phyloP scores from a whole-genome alignment of 805 yeast species.

The Debaryomyces castellii region DNA sequence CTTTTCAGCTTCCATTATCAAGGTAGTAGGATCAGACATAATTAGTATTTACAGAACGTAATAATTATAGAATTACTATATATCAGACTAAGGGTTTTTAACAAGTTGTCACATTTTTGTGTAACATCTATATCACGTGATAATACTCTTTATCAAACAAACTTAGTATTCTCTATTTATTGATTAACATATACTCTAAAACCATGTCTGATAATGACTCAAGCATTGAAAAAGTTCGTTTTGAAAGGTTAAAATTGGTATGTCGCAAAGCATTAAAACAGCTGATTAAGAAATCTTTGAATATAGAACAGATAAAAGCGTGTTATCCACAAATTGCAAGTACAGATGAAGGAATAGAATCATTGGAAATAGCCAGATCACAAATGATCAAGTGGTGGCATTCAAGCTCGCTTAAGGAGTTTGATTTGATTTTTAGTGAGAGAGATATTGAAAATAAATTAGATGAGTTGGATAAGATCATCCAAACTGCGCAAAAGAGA shows the following conservation, averaged over 20 bases:
- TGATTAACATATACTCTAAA: background rate
- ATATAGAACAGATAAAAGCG: constrained; percentile 47
- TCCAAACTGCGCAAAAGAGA: constrained; percentile 39
- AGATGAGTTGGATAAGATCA: constrained; percentile 48
- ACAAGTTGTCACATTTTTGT: background rate
- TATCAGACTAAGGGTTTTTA: background rate
- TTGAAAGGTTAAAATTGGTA: constrained; percentile 48
- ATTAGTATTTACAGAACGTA: background rate
- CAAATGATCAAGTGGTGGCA: constrained; percentile 57
- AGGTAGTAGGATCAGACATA: constrained; percentile 46
- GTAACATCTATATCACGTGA: background rate
- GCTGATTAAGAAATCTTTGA: constrained; percentile 47
- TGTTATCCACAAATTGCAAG: constrained; percentile 56
- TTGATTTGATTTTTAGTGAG: constrained; percentile 53
- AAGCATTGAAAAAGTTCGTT: constrained; percentile 37
- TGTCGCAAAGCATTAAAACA: constrained; percentile 55
- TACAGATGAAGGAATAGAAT: constrained; percentile 44
- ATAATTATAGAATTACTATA: background rate
- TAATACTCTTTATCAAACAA: constrained; percentile 11
- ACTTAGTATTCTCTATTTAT: background rate
- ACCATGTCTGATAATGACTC: constrained; percentile 4
- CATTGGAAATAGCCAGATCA: constrained; percentile 47
- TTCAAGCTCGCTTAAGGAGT: constrained; percentile 49
- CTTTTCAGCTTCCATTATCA: constrained; percentile 45
- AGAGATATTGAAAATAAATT: constrained; percentile 42